Conservation (phyloP, 2,329 filamentous ascomycete genomes). For the Emericellopsis cladophorae region DNA sequence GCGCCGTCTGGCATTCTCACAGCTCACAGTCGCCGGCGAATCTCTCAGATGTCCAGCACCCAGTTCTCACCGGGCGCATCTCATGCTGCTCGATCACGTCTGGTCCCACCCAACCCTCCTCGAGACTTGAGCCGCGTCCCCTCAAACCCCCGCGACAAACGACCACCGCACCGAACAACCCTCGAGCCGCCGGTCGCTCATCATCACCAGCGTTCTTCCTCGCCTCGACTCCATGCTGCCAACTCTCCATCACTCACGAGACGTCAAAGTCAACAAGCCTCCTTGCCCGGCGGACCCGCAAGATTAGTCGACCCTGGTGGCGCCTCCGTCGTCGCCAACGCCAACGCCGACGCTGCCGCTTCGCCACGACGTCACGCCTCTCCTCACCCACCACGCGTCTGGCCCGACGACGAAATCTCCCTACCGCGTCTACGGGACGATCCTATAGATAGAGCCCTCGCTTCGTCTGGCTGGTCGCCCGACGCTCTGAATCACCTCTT, state of each 20-base stretch:
- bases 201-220: neutral
- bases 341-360: too few species aligned
- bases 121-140: neutral
- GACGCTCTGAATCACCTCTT: neutral
- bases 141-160: neutral
- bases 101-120: too few species aligned
- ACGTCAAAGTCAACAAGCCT: neutral
- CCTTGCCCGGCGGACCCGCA: neutral
- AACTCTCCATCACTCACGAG: neutral
- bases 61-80: too few species aligned
- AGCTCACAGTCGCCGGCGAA: too few species aligned
- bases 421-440: slow-evolving; percentile 2
- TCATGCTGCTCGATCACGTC: too few species aligned
- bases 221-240: slow-evolving; percentile 1
- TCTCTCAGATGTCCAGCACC: too few species aligned
- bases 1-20: too few species aligned
- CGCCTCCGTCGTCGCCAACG: too few species aligned
- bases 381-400: neutral
- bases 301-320: neutral
- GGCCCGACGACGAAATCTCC: neutral
- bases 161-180: neutral
- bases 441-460: slow-evolving; percentile 1
- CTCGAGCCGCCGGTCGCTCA: neutral
- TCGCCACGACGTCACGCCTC: too few species aligned
- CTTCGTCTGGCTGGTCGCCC: slow-evolving; percentile 2